Base-by-base conservation (phyloP, 306 rosid species). In the Coriaria nepalensis region DNA sequence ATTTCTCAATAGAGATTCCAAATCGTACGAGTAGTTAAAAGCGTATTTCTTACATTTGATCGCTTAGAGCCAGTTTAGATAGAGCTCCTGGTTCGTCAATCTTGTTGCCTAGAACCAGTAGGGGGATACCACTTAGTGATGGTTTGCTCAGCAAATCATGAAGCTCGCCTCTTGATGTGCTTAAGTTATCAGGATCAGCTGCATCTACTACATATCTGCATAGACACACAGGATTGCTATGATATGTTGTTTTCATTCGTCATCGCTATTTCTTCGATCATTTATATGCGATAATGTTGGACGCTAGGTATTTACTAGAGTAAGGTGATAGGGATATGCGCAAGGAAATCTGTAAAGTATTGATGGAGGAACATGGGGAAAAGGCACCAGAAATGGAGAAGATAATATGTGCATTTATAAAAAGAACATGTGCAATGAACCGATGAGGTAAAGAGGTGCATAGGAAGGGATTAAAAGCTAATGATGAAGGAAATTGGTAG, bases 121-220 rank as follows among this genome's bases (percentile, higher is more conserved):
- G 54, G 6, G 95, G 95, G 62, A 86, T 86, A 33, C 93, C 93
- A 47, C 49, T 81, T 71, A 81, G 68, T 60, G 93, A 86, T 15
- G 82, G 68, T 66, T 78, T 81, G 67, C 86, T 76, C 73, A 81
- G 62, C 60, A 81, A 66, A 72, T 86, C 95, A 68, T 78, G 95
- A 63, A 86, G 95, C 56, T 86, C 95, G 40, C 86, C 73, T 68
- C 42, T 81, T 47, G 95, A 86, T 52, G 62, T 74, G 66, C 67
- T 67, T 58, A 86, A 72, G 55, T 78, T 86, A 54, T 86, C 93
- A 10, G 79, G 81, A 72, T 86, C 93, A 29, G 95, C 95, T 50
- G 88, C 95, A 81, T 86, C 95, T 62, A 86, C 93, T 57, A 86
- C 95, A 57, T 86, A 86, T 47, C 95, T 86, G 76, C 66, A 65